These are phyloP conservation scores for Cutaneotrichosporon curvatum DNA, from an alignment of 1,284 basidiomycete genomes.

Conservation along the genomic window DNA sequence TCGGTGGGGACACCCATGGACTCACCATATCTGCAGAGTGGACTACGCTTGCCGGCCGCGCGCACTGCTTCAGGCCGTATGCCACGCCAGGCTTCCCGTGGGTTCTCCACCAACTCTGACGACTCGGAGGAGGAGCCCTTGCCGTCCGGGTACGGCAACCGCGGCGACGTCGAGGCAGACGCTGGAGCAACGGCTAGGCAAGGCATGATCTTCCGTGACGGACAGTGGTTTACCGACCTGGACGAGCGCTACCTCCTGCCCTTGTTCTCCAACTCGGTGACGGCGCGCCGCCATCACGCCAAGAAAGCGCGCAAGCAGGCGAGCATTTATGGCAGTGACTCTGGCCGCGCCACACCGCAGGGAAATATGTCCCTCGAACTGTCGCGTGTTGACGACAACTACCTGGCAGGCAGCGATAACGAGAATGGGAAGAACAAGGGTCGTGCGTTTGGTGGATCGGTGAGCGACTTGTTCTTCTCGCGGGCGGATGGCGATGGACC, in stretches of 20 bases:
- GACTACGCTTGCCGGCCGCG: not conserved
- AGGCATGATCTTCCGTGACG: slow-evolving; percentile 51
- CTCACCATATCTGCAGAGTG: slow-evolving; percentile 23
- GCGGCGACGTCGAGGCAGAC: slow-evolving; percentile 50
- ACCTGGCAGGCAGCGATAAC: slow-evolving; percentile 32
- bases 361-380: slow-evolving; percentile 26
- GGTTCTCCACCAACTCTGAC: slow-evolving; percentile 40
- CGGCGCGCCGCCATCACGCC: slow-evolving; percentile 77
- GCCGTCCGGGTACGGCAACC: slow-evolving; percentile 48
- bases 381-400: slow-evolving; percentile 22
- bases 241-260: slow-evolving; percentile 93
- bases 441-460: slow-evolving; percentile 23
- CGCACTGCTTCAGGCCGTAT: not conserved
- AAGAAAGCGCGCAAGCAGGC: slow-evolving; percentile 53
- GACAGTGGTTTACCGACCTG: slow-evolving; percentile 91
- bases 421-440: slow-evolving; percentile 45
- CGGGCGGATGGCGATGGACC: slow-evolving; percentile 19
- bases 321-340: slow-evolving; percentile 27
- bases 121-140: slow-evolving; percentile 73
- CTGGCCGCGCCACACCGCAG: slow-evolving; percentile 25
- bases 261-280: slow-evolving; percentile 88
- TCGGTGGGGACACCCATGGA: slow-evolving; percentile 22
- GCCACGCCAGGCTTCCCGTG: slow-evolving; percentile 21
- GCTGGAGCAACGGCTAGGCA: slow-evolving; percentile 18
- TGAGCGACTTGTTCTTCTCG: slow-evolving; percentile 38